Evolutionary conservation across 2,329 filamentous ascomycete genomes (phyloP), one percentile per base, ranked within the genome.

Genomic region (Ascochyta viciae-villosae): DNA sequence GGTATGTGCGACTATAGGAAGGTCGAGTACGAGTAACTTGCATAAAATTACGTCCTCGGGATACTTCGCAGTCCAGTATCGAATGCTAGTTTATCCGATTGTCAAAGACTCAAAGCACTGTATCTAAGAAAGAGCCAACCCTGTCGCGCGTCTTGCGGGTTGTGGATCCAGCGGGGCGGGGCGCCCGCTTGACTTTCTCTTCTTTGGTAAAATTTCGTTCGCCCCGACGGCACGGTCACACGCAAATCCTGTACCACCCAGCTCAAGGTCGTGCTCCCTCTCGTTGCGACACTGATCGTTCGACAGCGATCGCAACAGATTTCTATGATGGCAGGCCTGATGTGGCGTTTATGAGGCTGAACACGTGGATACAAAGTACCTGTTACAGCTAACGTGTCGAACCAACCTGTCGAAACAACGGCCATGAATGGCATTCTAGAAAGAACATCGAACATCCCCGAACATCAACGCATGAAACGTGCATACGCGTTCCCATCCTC

Each of bases 341-440:
- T 38, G 47, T 51, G 53, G 53, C 53, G 42, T 43, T 51, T 31
- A 26, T 38, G 43, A 56, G 48, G 37, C 37, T 56, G 42, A 51
- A 33, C 41, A 51, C 38, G 42, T 56, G 53, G 47, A 39, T 13
- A 43, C 41, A 34, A 34, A 37, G 38, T 56, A 44, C 38, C 43
- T 56, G 42, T 56, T 24, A 47, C 53, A 56, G 47, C 53, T 51
- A 51, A 24, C 42, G 47, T 56, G 48, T 56, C 53, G 38, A 43
- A 51, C 15, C 47, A 26, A 42, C 41, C 50, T 51, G 53, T 51
- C 53, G 39, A 56, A 51, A 56, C 47, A 56, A 47, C 33, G 53
- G 53, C 38, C 37, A 51, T 35, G 47, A 56, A 51, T 42, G 47
- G 53, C 47, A 51, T 51, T 56, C 53, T 56, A 42, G 33, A 56